Base-by-base conservation (phyloP, 768 basidiomycete species). In the Lactifluus pinguis region DNA sequence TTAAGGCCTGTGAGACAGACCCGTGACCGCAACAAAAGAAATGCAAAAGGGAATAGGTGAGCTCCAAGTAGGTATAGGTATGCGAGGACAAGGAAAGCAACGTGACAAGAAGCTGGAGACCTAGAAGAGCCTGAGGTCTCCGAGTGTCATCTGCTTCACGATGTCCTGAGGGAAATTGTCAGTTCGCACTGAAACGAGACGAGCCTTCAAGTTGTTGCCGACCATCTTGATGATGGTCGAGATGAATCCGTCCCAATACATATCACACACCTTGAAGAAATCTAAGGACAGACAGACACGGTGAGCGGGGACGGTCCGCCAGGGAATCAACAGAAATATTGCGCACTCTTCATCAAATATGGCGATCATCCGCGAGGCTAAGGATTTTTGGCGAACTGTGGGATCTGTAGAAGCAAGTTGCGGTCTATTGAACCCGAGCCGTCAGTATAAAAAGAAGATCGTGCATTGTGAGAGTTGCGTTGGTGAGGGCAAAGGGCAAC, bases 191-290 rank as follows among this genome's bases (percentile, higher is more conserved):
- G 17, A 55, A 42, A 32, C 41, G 49, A 62, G 30, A 59, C 73
- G 61, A 51, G 92, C 93, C 80, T 99, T 99, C 68, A 99, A 77
- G 74, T 99, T 99, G 74, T 89, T 98, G 38, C 97, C 97, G 53
- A 98, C 97, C 97, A 99, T 98, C 81, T 99, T 99, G 65, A 99
- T 77, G 42, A n/a, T n/a, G n/a, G n/a, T 99, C 13, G 93, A 97
- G 72, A 99, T 99, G 75, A 75, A 99, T 8, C 93, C 94, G 70
- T 99, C 97, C 54, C 97, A 82, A 72, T 99, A 97, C 71, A 99
- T 92, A 71, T 99, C 97, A 68, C 98, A 99, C 53, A 99, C 97
- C 72, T 98, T 98, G 84, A 99, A 99, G 25, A 15, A 17, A 42
- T 5, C 41, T 15, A 15, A 42, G 6, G 25, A 25, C 25, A 39